Percentiles rank a stretch among this genome's conserved stretches.
phyloP scores from a whole-genome alignment of 2,329 filamentous ascomycete genomes.

The Nothophaeocryptopus gaeumannii region DNA sequence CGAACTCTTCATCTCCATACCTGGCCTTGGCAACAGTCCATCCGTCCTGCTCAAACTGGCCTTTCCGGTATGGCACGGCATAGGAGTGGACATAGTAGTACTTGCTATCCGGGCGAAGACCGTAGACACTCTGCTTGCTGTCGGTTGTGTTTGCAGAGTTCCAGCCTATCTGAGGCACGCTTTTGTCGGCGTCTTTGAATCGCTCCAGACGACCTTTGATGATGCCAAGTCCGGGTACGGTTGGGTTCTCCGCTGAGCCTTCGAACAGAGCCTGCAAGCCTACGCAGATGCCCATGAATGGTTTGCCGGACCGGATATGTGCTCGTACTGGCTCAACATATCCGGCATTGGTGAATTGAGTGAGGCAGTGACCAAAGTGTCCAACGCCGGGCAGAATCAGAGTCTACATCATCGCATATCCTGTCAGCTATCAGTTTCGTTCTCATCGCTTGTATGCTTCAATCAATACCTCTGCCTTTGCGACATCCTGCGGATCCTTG shows the following conservation, averaged over 20 bases:
- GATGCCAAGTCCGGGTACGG: slow-evolving; percentile 70
- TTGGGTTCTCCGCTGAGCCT: slow-evolving; percentile 74
- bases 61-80: slow-evolving; percentile 71
- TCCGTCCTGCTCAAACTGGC: slow-evolving; percentile 72
- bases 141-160: slow-evolving; percentile 73
- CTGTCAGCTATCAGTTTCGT: slow-evolving; percentile 35
- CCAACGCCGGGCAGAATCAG: slow-evolving; percentile 95
- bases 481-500: slow-evolving; percentile 76
- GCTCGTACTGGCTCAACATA: slow-evolving; percentile 78
- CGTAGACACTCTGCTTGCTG: slow-evolving; percentile 65
- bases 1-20: slow-evolving; percentile 85
- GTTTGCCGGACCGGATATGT: slow-evolving; percentile 87
- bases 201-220: slow-evolving; percentile 69
- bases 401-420: slow-evolving; percentile 55
- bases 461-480: slow-evolving; percentile 70
- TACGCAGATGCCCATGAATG: slow-evolving; percentile 97
- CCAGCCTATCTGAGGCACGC: slow-evolving; percentile 99
- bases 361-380: slow-evolving; percentile 94
- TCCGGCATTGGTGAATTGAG: slow-evolving; percentile 75
- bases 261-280: slow-evolving; percentile 88
- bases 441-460: background rate
- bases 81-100: slow-evolving; percentile 99
- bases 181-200: slow-evolving; percentile 75
- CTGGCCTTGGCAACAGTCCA: slow-evolving; percentile 90
- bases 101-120: slow-evolving; percentile 75